Percentiles rank a stretch among this genome's conserved stretches.
phyloP scores from a whole-genome alignment of 2,329 filamentous ascomycete species.

The Alternaria solani region DNA sequence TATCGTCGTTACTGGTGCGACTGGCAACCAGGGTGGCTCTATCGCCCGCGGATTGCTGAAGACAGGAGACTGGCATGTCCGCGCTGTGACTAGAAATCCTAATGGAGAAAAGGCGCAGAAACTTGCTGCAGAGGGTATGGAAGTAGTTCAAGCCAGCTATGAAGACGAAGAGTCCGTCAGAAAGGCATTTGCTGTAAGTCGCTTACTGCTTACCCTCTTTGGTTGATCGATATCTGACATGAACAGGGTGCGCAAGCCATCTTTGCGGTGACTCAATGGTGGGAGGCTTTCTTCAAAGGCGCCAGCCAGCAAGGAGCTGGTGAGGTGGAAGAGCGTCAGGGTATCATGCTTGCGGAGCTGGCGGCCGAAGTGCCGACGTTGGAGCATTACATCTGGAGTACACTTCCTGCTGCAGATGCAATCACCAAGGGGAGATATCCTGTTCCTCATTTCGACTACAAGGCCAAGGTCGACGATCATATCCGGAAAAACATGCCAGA shows the following conservation, averaged over 20 bases:
- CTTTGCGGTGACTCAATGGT: constrained; percentile 46
- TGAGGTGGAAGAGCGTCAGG: constrained; percentile 46
- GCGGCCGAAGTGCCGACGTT: constrained; percentile 48
- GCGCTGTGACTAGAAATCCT: constrained; percentile 57
- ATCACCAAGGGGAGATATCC: constrained; percentile 40
- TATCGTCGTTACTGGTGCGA: constrained; percentile 37
- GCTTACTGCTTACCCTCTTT: not conserved
- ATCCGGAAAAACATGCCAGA: constrained; percentile 46
- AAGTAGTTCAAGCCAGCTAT: constrained; percentile 42
- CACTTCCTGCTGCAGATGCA: constrained; percentile 46
- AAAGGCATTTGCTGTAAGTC: constrained; percentile 18
- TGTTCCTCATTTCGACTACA: constrained; percentile 54
- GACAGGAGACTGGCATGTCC: constrained; percentile 58
- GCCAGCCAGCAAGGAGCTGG: constrained; percentile 33
- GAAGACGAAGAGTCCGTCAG: constrained; percentile 19
- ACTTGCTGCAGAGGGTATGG: constrained; percentile 46
- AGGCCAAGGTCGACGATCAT: constrained; percentile 49
- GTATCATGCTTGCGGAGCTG: constrained; percentile 51
- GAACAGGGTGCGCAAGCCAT: constrained; percentile 30
- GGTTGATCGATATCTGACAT: constrained; percentile 2
- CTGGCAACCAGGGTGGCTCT: constrained; percentile 37
- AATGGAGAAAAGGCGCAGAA: constrained; percentile 19
- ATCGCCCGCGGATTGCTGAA: constrained; percentile 49
- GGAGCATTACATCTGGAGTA: constrained; percentile 56
- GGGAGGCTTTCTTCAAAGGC: constrained; percentile 25